Evolutionary conservation across 306 rosid genomes (phyloP), one percentile per base, ranked within the genome.

Genomic region (Gastrolobium villosum): DNA sequence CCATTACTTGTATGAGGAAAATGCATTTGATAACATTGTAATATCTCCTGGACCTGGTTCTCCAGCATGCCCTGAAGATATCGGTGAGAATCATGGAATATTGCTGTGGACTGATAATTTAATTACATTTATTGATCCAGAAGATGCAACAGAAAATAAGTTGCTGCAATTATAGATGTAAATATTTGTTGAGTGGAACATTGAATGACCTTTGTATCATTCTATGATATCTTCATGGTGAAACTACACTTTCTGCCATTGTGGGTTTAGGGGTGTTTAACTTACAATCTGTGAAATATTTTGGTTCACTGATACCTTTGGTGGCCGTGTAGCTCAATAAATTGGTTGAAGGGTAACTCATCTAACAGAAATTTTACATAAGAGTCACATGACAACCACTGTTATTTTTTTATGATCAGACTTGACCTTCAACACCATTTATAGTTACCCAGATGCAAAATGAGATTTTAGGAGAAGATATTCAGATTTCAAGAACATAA

Each of bases 41-140:
- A 93, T 96, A 86, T 96, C 99, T 54, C 99, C 99, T 60, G 99
- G 99, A 80, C 99, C 99, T 53, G 98, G 99, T 77, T 87, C 99
- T 77, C 99, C 99, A 34, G 76, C 91, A 69, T 90, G 93, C 86
- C 85, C 96, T 0, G 78, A 84, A 52, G 98, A 96, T 84, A 87
- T 96, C 86, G 99, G 99, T 96, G 75, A 83, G 93, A 72, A 64
- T 83, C 36, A 56, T 14, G 31, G 26, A 55, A 54, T 79, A 39
- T 37, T 55, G 56, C 43, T 78, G 4, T 62, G 36, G 75, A 4
- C 6, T 81, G 50, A n/a, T 60, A 34, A 20, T 63, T 63, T 61
- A 65, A 70, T 46, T 32, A 41, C 61, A 57, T 48, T 77, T 63
- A 65, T 36, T 53, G 66, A 62, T 49, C 14, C 34, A 13, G 31